These are phyloP conservation scores for Dothideomycetes sp. DNA, from an alignment of 2,329 filamentous ascomycete genomes.

Conservation along the genomic window DNA sequence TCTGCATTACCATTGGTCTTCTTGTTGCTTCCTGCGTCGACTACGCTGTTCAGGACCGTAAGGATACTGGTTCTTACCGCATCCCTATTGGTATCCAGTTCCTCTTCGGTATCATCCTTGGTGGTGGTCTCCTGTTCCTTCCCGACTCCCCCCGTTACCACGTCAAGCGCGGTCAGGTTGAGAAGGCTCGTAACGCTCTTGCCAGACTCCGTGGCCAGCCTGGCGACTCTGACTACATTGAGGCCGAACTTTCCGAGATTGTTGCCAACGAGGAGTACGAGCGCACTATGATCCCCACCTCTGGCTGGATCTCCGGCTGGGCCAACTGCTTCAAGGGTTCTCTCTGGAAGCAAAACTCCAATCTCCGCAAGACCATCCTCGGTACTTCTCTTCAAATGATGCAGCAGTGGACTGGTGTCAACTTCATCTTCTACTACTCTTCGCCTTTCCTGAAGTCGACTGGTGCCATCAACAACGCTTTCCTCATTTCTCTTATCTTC, in stretches of 20 bases:
- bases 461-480: conserved; percentile 65
- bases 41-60: conserved; percentile 57
- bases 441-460: conserved; percentile 75
- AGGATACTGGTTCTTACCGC: conserved; percentile 61
- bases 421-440: conserved; percentile 74
- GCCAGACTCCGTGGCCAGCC: conserved; percentile 66
- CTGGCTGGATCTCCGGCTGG: conserved; percentile 61
- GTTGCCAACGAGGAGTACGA: conserved; percentile 86
- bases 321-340: conserved; percentile 52
- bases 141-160: conserved; percentile 82
- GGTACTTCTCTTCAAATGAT: conserved; percentile 42
- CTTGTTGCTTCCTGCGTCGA: conserved; percentile 64
- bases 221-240: conserved; percentile 62
- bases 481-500: conserved; percentile 77
- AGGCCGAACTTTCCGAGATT: conserved; percentile 73
- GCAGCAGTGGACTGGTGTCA: conserved; percentile 67
- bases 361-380: conserved; percentile 39
- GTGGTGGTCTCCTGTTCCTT: conserved; percentile 60
- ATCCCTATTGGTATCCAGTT: conserved; percentile 77
- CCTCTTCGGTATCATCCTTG: conserved; percentile 70
- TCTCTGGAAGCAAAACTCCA: conserved; percentile 44
- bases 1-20: conserved; percentile 67
- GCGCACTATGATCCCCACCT: conserved; percentile 54
- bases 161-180: conserved; percentile 66
- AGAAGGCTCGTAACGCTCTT: conserved; percentile 54